Evolutionary conservation across 352 stramenopile species (phyloP).

Genomic region (Phytophthora pinifolia): DNA sequence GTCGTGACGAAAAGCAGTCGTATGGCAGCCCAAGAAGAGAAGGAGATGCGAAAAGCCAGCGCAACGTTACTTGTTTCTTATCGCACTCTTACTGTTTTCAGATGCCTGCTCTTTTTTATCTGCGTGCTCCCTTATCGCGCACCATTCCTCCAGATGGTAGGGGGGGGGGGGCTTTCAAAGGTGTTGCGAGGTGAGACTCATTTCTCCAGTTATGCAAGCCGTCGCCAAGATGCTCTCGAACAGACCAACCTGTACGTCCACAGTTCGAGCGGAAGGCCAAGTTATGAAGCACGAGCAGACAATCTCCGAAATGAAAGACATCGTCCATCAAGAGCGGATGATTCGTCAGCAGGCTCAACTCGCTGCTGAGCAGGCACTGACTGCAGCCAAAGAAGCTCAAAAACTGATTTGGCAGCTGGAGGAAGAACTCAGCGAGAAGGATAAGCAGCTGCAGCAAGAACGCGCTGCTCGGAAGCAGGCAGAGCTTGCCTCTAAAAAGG

Average conservation of each 20-base stretch:
- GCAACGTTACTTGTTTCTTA: no score
- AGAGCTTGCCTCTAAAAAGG: not conserved
- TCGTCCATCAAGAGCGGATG: conserved; percentile 8
- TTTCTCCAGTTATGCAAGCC: no score
- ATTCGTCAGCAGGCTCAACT: conserved; percentile 15
- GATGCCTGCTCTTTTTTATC: no score
- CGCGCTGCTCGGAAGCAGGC: conserved; percentile 3
- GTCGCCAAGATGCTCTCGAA: conserved; percentile 1
- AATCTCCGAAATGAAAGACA: conserved; percentile 2
- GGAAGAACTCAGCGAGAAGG: conserved; percentile 9
- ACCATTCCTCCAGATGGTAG: no score
- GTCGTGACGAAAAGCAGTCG: no score
- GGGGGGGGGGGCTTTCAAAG: no score
- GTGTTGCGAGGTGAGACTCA: no score
- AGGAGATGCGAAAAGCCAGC: no score
- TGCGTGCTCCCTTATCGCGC: no score
- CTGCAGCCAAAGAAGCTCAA: conserved; percentile 13
- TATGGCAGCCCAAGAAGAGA: no score
- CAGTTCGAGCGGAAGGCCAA: not conserved
- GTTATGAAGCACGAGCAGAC: not conserved
- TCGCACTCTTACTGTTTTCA: no score
- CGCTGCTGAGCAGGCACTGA: conserved; percentile 12
- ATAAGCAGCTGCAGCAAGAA: conserved; percentile 9
- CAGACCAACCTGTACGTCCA: not conserved
- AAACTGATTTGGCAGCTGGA: conserved; percentile 15